phyloP scores from a whole-genome alignment of 331 rosid species.

The Prunus yedoensis region DNA sequence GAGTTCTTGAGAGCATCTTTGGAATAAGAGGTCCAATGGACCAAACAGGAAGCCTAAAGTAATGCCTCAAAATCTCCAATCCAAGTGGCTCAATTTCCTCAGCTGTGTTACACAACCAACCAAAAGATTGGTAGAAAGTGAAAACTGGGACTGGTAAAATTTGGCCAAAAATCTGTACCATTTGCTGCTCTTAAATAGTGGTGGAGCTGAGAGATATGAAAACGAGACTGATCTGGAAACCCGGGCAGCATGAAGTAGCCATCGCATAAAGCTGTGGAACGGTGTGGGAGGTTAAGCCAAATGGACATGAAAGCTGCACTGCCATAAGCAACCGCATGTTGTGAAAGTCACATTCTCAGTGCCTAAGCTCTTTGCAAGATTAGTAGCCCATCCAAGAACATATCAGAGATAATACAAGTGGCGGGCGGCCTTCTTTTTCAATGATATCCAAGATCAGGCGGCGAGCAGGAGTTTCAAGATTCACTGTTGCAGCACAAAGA shows the following conservation, averaged over 20 bases:
- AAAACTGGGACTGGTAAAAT: conserved; percentile 39
- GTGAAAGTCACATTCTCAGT: conserved; percentile 39
- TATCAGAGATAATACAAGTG: conserved; percentile 51
- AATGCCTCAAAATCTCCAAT: conserved; percentile 40
- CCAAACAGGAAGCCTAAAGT: conserved; percentile 51
- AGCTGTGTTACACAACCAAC: conserved; percentile 64
- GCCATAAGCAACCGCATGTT: conserved; percentile 71
- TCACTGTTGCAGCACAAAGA: conserved; percentile 32
- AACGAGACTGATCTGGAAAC: conserved; percentile 46
- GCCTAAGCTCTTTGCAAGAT: conserved; percentile 41
- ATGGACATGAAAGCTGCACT: conserved; percentile 33
- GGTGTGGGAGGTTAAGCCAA: conserved; percentile 38
- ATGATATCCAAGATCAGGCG: conserved; percentile 33
- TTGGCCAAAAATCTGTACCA: conserved; percentile 57
- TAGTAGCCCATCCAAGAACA: conserved; percentile 54
- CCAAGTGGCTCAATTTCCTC: conserved; percentile 60
- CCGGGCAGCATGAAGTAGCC: conserved; percentile 48
- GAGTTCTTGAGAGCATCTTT: background rate
- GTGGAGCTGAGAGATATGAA: conserved; percentile 46
- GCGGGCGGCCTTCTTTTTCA: conserved; percentile 47
- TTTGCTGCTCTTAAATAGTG: conserved; percentile 40
- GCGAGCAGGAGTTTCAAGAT: conserved; percentile 47
- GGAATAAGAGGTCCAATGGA: conserved; percentile 9
- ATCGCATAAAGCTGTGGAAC: background rate
- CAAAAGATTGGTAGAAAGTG: conserved; percentile 43